Evolutionary conservation across 345 rosid genomes (phyloP).

Genomic region (Abelmoschus esculentus): DNA sequence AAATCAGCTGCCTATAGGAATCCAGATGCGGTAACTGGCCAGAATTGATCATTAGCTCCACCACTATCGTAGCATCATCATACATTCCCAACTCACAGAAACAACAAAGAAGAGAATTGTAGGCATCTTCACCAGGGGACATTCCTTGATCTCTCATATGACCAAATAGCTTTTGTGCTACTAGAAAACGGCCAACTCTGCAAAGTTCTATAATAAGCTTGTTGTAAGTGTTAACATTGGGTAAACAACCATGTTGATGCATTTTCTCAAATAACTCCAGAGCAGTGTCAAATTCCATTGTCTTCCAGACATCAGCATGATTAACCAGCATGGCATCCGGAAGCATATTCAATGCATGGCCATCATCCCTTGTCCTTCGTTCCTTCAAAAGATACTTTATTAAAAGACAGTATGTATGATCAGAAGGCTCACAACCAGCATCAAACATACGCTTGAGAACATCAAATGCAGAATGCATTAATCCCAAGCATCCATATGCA

Average conservation of each 20-base stretch:
- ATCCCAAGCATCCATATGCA: constrained; percentile 58
- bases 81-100: constrained; percentile 43
- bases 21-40: constrained; percentile 65
- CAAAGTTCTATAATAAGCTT: constrained; percentile 65
- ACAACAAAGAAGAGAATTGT: constrained; percentile 55
- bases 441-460: constrained; percentile 74
- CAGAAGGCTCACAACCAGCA: constrained; percentile 73
- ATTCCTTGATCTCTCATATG: constrained; percentile 53
- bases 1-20: constrained; percentile 53
- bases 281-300: constrained; percentile 46
- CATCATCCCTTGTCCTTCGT: constrained; percentile 30
- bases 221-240: constrained; percentile 45
- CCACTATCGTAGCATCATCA: constrained; percentile 43
- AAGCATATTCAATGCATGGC: constrained; percentile 21
- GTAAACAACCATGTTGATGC: constrained; percentile 50
- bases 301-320: constrained; percentile 45
- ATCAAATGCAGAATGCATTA: constrained; percentile 52
- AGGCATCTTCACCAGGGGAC: constrained; percentile 44
- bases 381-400: constrained; percentile 45
- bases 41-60: constrained; percentile 46
- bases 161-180: constrained; percentile 42
- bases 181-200: constrained; percentile 36
- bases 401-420: constrained; percentile 50
- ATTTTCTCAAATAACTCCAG: constrained; percentile 54
- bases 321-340: constrained; percentile 20